These are phyloP conservation scores for Thinopyrum elongatum DNA, from an alignment of 176 grass and related monocot species.

Conservation along the genomic window DNA sequence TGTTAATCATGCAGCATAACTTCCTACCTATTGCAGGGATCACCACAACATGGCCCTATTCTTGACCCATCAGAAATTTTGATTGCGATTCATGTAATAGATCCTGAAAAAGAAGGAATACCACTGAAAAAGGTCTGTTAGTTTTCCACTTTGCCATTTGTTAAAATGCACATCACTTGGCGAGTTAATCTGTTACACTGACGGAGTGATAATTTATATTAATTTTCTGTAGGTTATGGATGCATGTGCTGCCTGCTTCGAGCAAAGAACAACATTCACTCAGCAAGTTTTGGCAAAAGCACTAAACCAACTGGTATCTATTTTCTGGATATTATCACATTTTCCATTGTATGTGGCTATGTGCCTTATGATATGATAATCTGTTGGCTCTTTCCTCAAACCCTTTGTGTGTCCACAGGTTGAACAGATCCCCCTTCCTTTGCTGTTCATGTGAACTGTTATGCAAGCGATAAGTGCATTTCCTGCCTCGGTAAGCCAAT, in stretches of 20 bases:
- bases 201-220: slow-evolving; percentile 28
- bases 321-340: slow-evolving; percentile 28
- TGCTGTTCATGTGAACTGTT: slow-evolving; percentile 97
- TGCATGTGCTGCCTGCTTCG: slow-evolving; percentile 88
- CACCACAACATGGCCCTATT: slow-evolving; percentile 62
- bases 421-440: slow-evolving; percentile 97
- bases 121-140: slow-evolving; percentile 77
- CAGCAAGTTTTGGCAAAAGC: slow-evolving; percentile 94
- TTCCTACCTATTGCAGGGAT: slow-evolving; percentile 47
- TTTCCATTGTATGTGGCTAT: slow-evolving; percentile 6
- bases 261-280: slow-evolving; percentile 76
- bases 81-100: slow-evolving; percentile 90
- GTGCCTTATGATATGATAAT: slow-evolving; percentile 8
- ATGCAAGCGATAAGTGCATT: slow-evolving; percentile 86
- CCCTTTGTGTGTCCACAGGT: slow-evolving; percentile 56
- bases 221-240: slow-evolving; percentile 68
- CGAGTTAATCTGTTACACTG: slow-evolving; percentile 5
- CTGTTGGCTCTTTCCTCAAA: slow-evolving; percentile 12
- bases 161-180: neutral
- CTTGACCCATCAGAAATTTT: slow-evolving; percentile 89
- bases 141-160: slow-evolving; percentile 10
- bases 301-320: slow-evolving; percentile 82
- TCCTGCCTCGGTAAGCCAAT: slow-evolving; percentile 79
- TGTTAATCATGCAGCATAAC: slow-evolving; percentile 4
- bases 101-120: slow-evolving; percentile 87